Evolutionary conservation across 164 flowering plant species (phyloP).

Genomic region (Berberis vulgaris): DNA sequence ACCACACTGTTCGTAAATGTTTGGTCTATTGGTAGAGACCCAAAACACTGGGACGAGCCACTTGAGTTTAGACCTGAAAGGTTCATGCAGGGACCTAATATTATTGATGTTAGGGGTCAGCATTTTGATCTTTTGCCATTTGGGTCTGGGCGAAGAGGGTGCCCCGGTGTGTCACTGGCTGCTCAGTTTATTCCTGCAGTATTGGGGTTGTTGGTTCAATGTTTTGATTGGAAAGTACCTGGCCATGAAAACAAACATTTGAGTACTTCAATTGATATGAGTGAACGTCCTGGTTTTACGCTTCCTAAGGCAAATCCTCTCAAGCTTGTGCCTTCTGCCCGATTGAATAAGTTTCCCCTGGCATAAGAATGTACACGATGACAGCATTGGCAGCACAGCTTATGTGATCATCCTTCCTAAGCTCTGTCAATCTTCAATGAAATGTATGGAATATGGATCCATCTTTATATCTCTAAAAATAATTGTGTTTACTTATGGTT

Average conservation of each 20-base stretch:
- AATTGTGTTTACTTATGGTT: too few species aligned
- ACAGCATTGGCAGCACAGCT: too few species aligned
- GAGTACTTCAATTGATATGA: conserved; percentile 3
- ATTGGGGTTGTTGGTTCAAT: conserved; percentile 3
- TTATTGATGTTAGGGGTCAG: conserved; percentile 6
- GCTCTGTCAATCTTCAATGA: too few species aligned
- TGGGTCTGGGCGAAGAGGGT: conserved; percentile 7
- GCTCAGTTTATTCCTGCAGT: background rate
- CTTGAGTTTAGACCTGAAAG: conserved; percentile 6
- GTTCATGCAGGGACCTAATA: background rate
- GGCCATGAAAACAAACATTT: background rate
- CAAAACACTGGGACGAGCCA: background rate
- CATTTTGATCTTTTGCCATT: conserved; percentile 7
- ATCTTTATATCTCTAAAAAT: too few species aligned
- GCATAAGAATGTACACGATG: too few species aligned
- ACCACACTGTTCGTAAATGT: background rate
- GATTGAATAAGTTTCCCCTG: conserved; percentile 1
- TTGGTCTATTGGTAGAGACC: conserved; percentile 4
- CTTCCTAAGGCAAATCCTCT: conserved; percentile 6
- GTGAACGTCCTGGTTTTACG: conserved; percentile 7
- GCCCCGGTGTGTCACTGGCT: conserved; percentile 3
- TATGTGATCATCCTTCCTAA: too few species aligned
- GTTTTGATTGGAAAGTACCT: conserved; percentile 5
- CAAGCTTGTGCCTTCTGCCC: background rate
- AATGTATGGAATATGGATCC: too few species aligned